A percentile compares a stretch with the other conserved stretches of the same genome.
These are phyloP conservation scores for Dactylellina cionopaga DNA, from an alignment of 2,329 filamentous ascomycete genomes.

Conservation along the genomic window DNA sequence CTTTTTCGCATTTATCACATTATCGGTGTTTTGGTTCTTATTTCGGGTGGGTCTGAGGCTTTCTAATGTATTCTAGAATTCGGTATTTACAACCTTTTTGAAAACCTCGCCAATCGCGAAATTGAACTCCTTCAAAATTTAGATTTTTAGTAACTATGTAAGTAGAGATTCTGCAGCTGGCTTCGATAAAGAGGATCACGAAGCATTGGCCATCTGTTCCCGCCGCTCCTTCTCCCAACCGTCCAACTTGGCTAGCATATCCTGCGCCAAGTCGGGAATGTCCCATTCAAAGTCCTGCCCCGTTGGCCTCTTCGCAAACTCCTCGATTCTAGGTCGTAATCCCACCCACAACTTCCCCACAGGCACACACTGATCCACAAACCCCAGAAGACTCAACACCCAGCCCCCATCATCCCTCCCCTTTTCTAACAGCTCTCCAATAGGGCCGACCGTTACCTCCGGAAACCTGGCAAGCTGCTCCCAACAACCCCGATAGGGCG, in stretches of 20 bases:
- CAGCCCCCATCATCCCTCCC: conserved; percentile 13
- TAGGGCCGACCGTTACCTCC: conserved; percentile 1
- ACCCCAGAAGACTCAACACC: not conserved
- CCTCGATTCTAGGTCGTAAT: not conserved
- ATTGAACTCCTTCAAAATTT: too few species aligned
- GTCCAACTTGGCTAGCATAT: conserved; percentile 2
- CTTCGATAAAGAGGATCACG: not conserved
- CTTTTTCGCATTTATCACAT: not conserved
- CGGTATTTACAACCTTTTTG: too few species aligned
- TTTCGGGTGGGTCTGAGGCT: too few species aligned
- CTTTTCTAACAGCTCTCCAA: not conserved
- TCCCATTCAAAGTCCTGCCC: conserved; percentile 14
- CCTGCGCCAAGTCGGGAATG: not conserved
- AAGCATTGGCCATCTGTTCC: not conserved
- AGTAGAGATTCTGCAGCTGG: too few species aligned
- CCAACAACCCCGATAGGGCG: conserved; percentile 1
- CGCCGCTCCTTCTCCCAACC: not conserved
- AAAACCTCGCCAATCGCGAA: too few species aligned
- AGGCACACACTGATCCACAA: conserved; percentile 8
- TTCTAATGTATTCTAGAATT: too few species aligned
- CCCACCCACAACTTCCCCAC: not conserved
- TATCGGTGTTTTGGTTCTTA: too few species aligned
- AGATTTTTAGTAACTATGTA: too few species aligned
- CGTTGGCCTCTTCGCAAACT: not conserved
- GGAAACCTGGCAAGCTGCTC: conserved; percentile 24